These are phyloP conservation scores for Aquilaria sinensis DNA, from an alignment of 345 rosid species.

Conservation along the genomic window DNA sequence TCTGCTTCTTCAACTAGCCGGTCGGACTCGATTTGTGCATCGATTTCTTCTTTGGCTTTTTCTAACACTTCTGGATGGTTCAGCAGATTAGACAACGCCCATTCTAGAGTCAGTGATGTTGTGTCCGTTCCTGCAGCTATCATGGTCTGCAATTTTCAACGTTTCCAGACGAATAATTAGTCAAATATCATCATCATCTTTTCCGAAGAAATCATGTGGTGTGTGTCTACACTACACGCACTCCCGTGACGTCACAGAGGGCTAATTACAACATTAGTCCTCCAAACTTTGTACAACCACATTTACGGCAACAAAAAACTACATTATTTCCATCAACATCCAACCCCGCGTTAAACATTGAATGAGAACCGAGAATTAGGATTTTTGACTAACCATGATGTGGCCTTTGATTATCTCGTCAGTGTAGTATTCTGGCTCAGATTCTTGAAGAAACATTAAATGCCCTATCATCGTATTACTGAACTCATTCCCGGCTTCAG, in stretches of 20 bases:
- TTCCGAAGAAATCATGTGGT: too few relatives aligned
- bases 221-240: too few relatives aligned
- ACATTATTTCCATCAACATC: background rate
- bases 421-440: slow-evolving; percentile 36
- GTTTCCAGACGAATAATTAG: too few relatives aligned
- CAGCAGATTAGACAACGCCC: slow-evolving; percentile 44
- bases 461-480: slow-evolving; percentile 47
- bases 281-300: background rate
- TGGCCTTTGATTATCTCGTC: slow-evolving; percentile 58
- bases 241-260: too few relatives aligned
- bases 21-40: slow-evolving; percentile 3
- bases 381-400: slow-evolving; percentile 14
- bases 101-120: slow-evolving; percentile 41
- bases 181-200: too few relatives aligned
- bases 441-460: slow-evolving; percentile 35
- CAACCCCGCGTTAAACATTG: background rate
- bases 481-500: background rate
- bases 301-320: background rate
- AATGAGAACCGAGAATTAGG: background rate
- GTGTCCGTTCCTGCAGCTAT: slow-evolving; percentile 46
- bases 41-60: slow-evolving; percentile 17
- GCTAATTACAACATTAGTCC: too few relatives aligned
- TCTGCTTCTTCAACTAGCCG: slow-evolving; percentile 25
- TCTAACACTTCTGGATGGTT: slow-evolving; percentile 29
- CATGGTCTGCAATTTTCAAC: slow-evolving; percentile 15